phyloP scores from a whole-genome alignment of 352 stramenopile species.

The Phytophthora syringae region DNA sequence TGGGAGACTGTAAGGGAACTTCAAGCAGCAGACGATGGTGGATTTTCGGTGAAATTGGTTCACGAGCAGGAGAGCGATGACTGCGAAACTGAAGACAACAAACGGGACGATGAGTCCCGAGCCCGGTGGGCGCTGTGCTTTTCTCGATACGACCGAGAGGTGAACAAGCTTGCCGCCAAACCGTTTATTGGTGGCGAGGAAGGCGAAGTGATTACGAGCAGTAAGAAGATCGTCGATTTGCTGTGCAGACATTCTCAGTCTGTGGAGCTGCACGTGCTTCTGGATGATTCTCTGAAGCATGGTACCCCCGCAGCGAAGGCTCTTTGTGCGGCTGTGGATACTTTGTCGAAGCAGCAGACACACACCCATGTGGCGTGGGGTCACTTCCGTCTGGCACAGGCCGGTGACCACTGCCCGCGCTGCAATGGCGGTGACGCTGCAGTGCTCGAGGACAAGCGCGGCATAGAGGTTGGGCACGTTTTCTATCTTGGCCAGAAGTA shows the following conservation, averaged over 20 bases:
- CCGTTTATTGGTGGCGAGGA: slow-evolving; percentile 65
- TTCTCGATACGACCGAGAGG: slow-evolving; percentile 59
- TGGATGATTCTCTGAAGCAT: slow-evolving; percentile 69
- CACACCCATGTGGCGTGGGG: slow-evolving; percentile 34
- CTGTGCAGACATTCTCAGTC: slow-evolving; percentile 10
- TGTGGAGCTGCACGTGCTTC: slow-evolving; percentile 57
- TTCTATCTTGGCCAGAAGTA: slow-evolving; percentile 93
- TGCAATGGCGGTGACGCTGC: slow-evolving; percentile 42
- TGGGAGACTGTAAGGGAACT: slow-evolving; percentile 46
- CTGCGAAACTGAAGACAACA: slow-evolving; percentile 9
- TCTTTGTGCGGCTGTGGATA: slow-evolving; percentile 25
- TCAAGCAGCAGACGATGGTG: slow-evolving; percentile 26
- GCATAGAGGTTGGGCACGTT: slow-evolving; percentile 90
- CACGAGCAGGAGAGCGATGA: slow-evolving; percentile 38
- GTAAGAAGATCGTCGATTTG: slow-evolving; percentile 28
- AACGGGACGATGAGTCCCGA: neutral
- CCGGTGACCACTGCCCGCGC: slow-evolving; percentile 69
- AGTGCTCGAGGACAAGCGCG: slow-evolving; percentile 70
- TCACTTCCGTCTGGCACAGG: slow-evolving; percentile 70
- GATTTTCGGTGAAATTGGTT: slow-evolving; percentile 45
- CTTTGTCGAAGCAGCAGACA: slow-evolving; percentile 22
- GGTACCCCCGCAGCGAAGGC: slow-evolving; percentile 24
- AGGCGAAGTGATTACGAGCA: slow-evolving; percentile 52
- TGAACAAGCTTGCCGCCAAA: slow-evolving; percentile 79
- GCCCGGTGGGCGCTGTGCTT: slow-evolving; percentile 58